phyloP scores from a whole-genome alignment of 352 stramenopile genomes.

The Phytophthora hybrid region DNA sequence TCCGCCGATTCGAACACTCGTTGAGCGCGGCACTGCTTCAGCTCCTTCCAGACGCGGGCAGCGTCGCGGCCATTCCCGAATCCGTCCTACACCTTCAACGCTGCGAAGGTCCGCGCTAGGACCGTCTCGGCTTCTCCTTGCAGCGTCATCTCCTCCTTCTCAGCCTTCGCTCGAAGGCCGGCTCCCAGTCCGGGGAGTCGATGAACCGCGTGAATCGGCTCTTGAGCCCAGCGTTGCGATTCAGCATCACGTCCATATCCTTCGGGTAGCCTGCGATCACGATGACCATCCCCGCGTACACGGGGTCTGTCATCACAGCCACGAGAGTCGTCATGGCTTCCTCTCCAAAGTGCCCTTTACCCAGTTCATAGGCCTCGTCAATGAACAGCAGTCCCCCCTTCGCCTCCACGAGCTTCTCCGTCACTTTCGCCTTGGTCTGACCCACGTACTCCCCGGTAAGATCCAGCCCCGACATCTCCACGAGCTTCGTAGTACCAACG shows the following conservation, averaged over 20 bases:
- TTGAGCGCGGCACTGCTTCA: slow-evolving; percentile 71
- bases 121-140: slow-evolving; percentile 28
- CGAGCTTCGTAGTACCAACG: slow-evolving; percentile 93
- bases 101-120: slow-evolving; percentile 47
- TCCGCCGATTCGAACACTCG: slow-evolving; percentile 56
- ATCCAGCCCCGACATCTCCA: slow-evolving; percentile 88
- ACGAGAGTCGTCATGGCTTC: slow-evolving; percentile 93
- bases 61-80: slow-evolving; percentile 84
- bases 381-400: slow-evolving; percentile 94
- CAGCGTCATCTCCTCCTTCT: slow-evolving; percentile 55
- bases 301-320: slow-evolving; percentile 88
- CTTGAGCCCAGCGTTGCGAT: slow-evolving; percentile 91
- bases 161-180: slow-evolving; percentile 55
- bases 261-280: slow-evolving; percentile 91
- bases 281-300: slow-evolving; percentile 88
- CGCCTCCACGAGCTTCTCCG: slow-evolving; percentile 87
- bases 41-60: slow-evolving; percentile 69
- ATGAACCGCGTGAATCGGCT: slow-evolving; percentile 93
- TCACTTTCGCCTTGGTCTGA: slow-evolving; percentile 91
- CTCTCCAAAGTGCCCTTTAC: slow-evolving; percentile 81
- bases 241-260: slow-evolving; percentile 92
- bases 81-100: slow-evolving; percentile 55
- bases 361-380: slow-evolving; percentile 93
- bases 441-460: slow-evolving; percentile 92
- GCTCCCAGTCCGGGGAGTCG: slow-evolving; percentile 90